These are phyloP conservation scores for Trametes polyzona DNA, from an alignment of 1,284 basidiomycete species.

Conservation along the genomic window DNA sequence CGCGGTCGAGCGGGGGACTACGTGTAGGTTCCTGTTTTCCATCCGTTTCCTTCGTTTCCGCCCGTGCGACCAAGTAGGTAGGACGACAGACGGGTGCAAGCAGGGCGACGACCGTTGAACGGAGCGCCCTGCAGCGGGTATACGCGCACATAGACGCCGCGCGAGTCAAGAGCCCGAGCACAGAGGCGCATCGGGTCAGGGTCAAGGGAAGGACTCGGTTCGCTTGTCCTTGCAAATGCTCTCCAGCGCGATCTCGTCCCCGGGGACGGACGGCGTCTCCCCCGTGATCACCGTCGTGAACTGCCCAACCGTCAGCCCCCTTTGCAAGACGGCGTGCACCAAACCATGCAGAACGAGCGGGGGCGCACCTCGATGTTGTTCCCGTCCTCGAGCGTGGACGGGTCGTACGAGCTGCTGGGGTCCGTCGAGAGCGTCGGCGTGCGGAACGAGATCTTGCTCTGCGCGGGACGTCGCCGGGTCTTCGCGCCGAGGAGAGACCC, in stretches of 20 bases:
- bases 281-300: constrained; percentile 11
- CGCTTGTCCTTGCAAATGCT: constrained; percentile 7
- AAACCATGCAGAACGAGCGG: neutral
- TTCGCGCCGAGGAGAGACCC: constrained; percentile 7
- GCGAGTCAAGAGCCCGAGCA: no score
- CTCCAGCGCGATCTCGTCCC: constrained; percentile 5
- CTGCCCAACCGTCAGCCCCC: neutral
- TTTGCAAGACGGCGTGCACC: neutral
- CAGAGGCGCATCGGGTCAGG: no score
- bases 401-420: constrained; percentile 12
- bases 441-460: constrained; percentile 9
- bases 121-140: no score
- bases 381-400: neutral
- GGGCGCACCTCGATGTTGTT: constrained; percentile 6
- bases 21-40: no score
- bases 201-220: neutral
- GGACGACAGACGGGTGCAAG: no score
- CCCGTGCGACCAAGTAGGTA: no score
- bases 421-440: constrained; percentile 9
- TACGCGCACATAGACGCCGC: no score
- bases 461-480: neutral
- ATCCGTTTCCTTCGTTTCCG: no score
- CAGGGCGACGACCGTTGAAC: no score
- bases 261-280: neutral
- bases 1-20: neutral